Evolutionary conservation across 202 grass and related monocot species (phyloP).

Genomic region (Hordeum pubiflorum): DNA sequence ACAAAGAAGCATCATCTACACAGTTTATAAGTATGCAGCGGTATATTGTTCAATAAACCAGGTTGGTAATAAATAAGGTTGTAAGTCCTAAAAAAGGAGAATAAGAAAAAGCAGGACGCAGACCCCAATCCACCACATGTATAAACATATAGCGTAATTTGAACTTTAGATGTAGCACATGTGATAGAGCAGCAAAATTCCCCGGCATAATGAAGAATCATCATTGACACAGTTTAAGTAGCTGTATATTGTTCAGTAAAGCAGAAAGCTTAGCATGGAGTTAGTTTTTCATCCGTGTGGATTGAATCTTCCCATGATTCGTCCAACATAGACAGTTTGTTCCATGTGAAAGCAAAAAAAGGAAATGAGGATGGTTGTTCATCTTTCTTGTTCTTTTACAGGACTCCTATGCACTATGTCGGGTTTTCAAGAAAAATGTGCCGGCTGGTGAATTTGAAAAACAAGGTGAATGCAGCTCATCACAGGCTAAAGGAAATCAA

Average conservation of each 20-base stretch:
- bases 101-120: not conserved
- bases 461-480: slow-evolving; percentile 53
- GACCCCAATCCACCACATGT: not conserved
- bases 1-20: not conserved
- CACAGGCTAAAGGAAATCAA: slow-evolving; percentile 44
- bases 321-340: not conserved
- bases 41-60: not conserved
- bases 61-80: too few relatives aligned
- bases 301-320: slow-evolving; percentile 1
- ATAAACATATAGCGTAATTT: not conserved
- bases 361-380: not conserved
- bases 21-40: not conserved
- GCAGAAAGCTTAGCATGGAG: not conserved
- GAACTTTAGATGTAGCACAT: too few relatives aligned
- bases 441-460: slow-evolving; percentile 46
- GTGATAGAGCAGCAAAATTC: too few relatives aligned
- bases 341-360: not conserved
- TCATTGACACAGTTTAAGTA: not conserved
- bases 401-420: slow-evolving; percentile 83
- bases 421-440: slow-evolving; percentile 96
- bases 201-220: not conserved
- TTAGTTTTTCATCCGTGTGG: not conserved
- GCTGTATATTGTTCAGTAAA: not conserved
- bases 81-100: not conserved
- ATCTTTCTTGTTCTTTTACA: slow-evolving; percentile 21